Percentiles rank a stretch among this genome's conserved stretches.
These are phyloP conservation scores for Malus hybrid DNA, from an alignment of 331 rosid genomes.

Conservation along the genomic window DNA sequence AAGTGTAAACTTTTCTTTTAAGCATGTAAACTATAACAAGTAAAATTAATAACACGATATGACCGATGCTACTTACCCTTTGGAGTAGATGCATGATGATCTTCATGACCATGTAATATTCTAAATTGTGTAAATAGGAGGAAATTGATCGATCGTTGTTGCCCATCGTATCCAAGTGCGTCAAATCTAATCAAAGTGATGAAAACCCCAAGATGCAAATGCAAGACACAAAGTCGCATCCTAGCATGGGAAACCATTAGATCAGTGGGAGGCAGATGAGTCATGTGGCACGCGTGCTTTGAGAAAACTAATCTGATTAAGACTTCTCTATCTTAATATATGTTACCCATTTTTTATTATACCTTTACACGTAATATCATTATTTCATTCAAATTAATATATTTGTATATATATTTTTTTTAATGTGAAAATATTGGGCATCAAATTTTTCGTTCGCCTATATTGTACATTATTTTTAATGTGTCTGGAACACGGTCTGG, in stretches of 20 bases:
- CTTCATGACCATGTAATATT: neutral
- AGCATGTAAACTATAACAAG: neutral
- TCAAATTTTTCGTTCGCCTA: too few relatives aligned
- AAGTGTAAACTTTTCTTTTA: too few relatives aligned
- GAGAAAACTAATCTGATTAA: neutral
- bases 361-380: too few relatives aligned
- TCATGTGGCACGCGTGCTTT: constrained; percentile 15
- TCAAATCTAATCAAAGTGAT: neutral
- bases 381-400: neutral
- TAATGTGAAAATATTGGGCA: too few relatives aligned
- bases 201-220: neutral
- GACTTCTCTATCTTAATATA: neutral
- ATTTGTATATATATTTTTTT: too few relatives aligned
- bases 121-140: neutral
- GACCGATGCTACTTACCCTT: too few relatives aligned
- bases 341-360: too few relatives aligned
- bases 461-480: too few relatives aligned
- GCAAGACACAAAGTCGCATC: neutral
- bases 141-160: neutral
- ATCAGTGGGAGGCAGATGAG: constrained; percentile 12
- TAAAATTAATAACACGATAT: too few relatives aligned
- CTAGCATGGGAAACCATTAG: constrained; percentile 2
- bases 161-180: neutral
- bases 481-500: fast-evolving
- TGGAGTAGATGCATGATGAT: neutral